phyloP scores from a whole-genome alignment of 2,329 filamentous ascomycete genomes.

The Fusarium sp. region DNA sequence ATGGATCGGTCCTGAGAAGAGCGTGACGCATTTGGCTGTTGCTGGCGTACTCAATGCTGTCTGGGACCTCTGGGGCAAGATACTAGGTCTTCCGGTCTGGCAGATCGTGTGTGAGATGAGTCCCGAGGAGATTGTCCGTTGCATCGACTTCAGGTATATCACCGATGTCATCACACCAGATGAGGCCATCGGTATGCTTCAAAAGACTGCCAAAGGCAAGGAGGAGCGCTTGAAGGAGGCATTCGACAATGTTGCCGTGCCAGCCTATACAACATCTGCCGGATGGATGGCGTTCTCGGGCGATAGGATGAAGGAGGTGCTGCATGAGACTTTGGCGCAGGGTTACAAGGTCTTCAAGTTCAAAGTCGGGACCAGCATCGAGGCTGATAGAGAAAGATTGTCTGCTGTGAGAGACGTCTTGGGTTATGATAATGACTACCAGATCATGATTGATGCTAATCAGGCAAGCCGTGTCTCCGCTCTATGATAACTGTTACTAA shows the following conservation, averaged over 20 bases:
- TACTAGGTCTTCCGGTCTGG: neutral
- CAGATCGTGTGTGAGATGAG: neutral
- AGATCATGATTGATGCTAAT: neutral
- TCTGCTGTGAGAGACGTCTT: neutral
- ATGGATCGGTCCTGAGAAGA: neutral
- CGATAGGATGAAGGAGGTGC: neutral
- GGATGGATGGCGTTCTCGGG: neutral
- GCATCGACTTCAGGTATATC: neutral
- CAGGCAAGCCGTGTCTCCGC: neutral
- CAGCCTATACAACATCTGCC: neutral
- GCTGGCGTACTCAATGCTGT: neutral
- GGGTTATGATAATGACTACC: neutral
- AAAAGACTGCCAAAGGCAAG: neutral
- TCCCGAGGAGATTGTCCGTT: neutral
- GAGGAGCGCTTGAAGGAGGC: neutral
- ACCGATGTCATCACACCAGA: neutral
- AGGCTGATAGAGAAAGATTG: neutral
- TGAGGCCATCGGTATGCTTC: neutral
- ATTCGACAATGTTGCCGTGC: neutral
- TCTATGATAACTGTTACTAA: neutral
- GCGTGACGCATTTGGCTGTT: neutral
- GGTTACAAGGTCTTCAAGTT: neutral
- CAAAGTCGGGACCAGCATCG: neutral
- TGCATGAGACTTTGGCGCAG: neutral
- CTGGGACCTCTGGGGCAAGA: neutral